Percentiles rank a stretch among this genome's conserved stretches.
phyloP scores from a whole-genome alignment of 495 filamentous ascomycete species.

The Penicillium taxi region DNA sequence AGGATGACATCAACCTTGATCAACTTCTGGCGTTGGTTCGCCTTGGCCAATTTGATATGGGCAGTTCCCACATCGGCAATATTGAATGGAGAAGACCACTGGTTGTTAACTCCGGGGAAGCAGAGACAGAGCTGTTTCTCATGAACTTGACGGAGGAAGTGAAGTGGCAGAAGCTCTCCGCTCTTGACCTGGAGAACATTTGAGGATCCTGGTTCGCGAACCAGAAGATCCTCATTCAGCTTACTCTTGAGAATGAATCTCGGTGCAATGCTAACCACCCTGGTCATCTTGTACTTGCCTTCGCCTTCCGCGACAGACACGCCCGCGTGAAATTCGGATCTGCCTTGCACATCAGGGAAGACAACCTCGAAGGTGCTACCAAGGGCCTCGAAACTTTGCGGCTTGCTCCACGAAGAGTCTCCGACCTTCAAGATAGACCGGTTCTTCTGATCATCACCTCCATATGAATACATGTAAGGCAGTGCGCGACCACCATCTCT shows the following conservation, averaged over 20 bases:
- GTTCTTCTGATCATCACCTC: conserved; percentile 78
- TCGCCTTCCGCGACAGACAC: conserved; percentile 82
- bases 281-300: conserved; percentile 95
- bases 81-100: conserved; percentile 97
- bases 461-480: conserved; percentile 94
- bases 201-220: conserved; percentile 84
- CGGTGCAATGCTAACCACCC: conserved; percentile 87
- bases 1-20: conserved; percentile 83
- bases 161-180: conserved; percentile 70
- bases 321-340: conserved; percentile 81
- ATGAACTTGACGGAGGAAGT: conserved; percentile 70
- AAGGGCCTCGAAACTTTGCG: conserved; percentile 97
- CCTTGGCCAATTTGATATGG: conserved; percentile 88
- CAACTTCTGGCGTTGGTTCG: conserved; percentile 78
- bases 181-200: conserved; percentile 67
- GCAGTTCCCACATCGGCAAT: conserved; percentile 88
- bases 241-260: conserved; percentile 93
- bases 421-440: conserved; percentile 78
- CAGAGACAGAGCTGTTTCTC: conserved; percentile 88
- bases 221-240: conserved; percentile 74
- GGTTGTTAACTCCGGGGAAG: conserved; percentile 91
- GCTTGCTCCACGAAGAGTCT: conserved; percentile 90
- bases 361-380: conserved; percentile 82
- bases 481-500: conserved; percentile 50
- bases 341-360: conserved; percentile 59